Evolutionary conservation across 768 basidiomycete genomes (phyloP).

Genomic region (Gautieria morchelliformis): DNA sequence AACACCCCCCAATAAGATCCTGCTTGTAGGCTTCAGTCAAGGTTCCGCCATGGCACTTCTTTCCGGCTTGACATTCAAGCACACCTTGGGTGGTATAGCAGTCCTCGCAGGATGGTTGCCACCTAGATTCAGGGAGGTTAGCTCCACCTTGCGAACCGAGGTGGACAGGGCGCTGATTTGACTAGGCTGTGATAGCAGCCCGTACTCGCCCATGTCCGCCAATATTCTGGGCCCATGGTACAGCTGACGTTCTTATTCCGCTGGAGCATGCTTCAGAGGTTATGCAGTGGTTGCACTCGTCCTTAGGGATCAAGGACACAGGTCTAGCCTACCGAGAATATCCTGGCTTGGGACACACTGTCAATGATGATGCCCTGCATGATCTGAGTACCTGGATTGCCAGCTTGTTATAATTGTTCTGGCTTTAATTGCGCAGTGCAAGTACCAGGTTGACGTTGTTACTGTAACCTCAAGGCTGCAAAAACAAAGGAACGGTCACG

Average conservation of each 20-base stretch:
- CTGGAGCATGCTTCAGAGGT: conserved; percentile 24
- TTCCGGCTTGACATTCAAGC: conserved; percentile 26
- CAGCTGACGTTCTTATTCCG: conserved; percentile 29
- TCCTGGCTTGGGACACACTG: conserved; percentile 24
- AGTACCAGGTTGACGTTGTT: background rate
- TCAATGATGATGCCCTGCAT: conserved; percentile 25
- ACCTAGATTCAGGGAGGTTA: conserved; percentile 24
- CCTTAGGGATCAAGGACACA: conserved; percentile 16
- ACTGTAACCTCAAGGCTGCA: background rate
- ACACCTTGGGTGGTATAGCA: conserved; percentile 34
- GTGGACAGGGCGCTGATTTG: background rate
- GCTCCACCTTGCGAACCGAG: conserved; percentile 5
- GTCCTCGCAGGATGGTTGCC: conserved; percentile 40
- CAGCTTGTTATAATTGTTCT: background rate
- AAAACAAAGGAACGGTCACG: background rate
- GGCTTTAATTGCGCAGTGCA: background rate
- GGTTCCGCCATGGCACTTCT: conserved; percentile 32
- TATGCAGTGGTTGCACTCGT: conserved; percentile 21
- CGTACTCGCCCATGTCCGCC: conserved; percentile 26
- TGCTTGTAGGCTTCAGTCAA: conserved; percentile 36
- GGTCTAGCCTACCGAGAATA: conserved; percentile 21
- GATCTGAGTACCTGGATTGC: conserved; percentile 25
- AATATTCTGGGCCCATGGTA: conserved; percentile 36
- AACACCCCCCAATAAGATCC: conserved; percentile 25
- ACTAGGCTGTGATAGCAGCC: conserved; percentile 7